phyloP scores from a whole-genome alignment of 2,329 filamentous ascomycete genomes.

The Alternaria arborescens region DNA sequence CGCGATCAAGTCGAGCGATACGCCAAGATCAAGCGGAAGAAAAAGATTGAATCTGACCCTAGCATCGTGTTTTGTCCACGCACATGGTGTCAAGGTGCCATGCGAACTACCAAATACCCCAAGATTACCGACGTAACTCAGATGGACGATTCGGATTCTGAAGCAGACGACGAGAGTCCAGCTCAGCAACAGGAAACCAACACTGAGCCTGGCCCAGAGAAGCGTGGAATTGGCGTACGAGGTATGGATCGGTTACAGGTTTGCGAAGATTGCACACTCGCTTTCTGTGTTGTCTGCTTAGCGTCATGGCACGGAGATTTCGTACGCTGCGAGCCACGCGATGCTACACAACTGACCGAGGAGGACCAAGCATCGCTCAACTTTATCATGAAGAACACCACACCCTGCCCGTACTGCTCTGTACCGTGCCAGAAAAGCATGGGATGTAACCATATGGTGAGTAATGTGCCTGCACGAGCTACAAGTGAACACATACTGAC shows the following conservation, averaged over 20 bases:
- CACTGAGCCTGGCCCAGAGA: conserved; percentile 26
- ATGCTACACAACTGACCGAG: conserved; percentile 74
- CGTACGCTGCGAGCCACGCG: conserved; percentile 72
- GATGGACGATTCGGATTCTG: conserved; percentile 52
- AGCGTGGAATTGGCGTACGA: conserved; percentile 51
- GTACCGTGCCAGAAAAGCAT: conserved; percentile 79
- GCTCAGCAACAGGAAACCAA: conserved; percentile 8
- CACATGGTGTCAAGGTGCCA: conserved; percentile 90
- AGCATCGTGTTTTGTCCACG: conserved; percentile 92
- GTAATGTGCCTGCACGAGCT: conserved; percentile 71
- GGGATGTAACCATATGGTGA: conserved; percentile 38
- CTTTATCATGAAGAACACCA: conserved; percentile 82
- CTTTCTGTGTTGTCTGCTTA: conserved; percentile 81
- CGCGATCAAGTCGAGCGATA: conserved; percentile 83
- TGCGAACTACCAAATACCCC: conserved; percentile 64
- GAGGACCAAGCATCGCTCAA: conserved; percentile 88
- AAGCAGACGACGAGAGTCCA: conserved; percentile 40
- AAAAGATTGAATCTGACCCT: conserved; percentile 89
- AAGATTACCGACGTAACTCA: conserved; percentile 54
- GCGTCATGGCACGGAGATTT: conserved; percentile 95
- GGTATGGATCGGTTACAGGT: conserved; percentile 76
- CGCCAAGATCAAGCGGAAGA: conserved; percentile 89
- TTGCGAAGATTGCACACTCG: conserved; percentile 76
- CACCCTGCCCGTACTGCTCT: conserved; percentile 86
- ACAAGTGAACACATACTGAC: conserved; percentile 72